Base-by-base conservation (phyloP, 768 basidiomycete species). In the Hemileccinum impolitum region DNA sequence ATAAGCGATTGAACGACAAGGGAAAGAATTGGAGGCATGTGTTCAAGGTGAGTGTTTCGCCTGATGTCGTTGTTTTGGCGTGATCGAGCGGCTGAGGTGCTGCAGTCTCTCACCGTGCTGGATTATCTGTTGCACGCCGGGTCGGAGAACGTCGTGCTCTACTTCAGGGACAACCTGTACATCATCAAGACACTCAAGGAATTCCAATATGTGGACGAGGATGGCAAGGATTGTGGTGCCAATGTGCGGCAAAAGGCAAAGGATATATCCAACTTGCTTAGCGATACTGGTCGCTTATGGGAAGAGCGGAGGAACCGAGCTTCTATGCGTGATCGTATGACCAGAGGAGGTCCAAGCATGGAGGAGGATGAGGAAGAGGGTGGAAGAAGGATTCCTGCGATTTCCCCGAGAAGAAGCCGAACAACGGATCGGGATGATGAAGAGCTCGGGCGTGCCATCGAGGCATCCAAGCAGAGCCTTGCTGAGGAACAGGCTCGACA, bases 1-100 rank as follows among this genome's bases (percentile, higher is more conserved):
- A 98, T 72, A 98, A 99, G 71, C 84, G 96, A 44, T 73, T 99
- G 53, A 94, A 94, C 59, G 96, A 99, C 74, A 98, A 96, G 76
- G 96, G 96, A 32, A 98, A 98, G 82, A 97, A 98, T 62, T 99
- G 96, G 96, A 81, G 95, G 45, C 96, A 99, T 75, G 95, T 98
- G 50, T 98, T 96, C 81, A 98, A 98, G 79, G 92, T 85, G 48
- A 51, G 76, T 57, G 19, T 38, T 31, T 30, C 28, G 28, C 6
- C 6, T 30, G n/a, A n/a, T n/a, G n/a, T n/a, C n/a, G n/a, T 30
- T 12, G 28, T 30, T 30, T 30, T 30, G 28, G 11, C 9, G 8
- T 30, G 28, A 12, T 30, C 11, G 11, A 30, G 8, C 11, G 28
- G 47, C 53, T 56, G 58, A 60, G 21, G 31, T 11, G 11, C 38